phyloP scores from a whole-genome alignment of 306 rosid species.

The Sindora glabra region DNA sequence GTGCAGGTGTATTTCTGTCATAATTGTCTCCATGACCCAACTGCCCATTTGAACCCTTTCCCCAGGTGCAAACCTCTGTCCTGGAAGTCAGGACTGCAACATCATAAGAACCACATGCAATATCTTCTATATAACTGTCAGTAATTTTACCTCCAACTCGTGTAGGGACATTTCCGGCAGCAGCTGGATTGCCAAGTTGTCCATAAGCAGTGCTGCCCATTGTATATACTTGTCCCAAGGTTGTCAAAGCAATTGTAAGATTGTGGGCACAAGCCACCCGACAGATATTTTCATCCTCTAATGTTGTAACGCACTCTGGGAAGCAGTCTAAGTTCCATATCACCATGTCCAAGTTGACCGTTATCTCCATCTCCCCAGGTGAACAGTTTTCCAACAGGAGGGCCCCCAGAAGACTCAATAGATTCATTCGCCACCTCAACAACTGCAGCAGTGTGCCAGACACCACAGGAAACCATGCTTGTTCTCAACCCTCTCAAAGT shows the following conservation, averaged over 20 bases:
- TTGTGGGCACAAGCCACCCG: slow-evolving; percentile 81
- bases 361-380: slow-evolving; percentile 99
- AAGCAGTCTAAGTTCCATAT: slow-evolving; percentile 52
- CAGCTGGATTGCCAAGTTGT: slow-evolving; percentile 72
- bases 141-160: slow-evolving; percentile 59
- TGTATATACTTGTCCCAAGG: slow-evolving; percentile 71
- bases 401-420: slow-evolving; percentile 36
- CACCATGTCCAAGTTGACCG: slow-evolving; percentile 75
- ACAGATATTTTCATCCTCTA: slow-evolving; percentile 53
- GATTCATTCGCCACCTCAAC: slow-evolving; percentile 50
- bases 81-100: slow-evolving; percentile 85
- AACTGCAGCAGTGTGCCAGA: slow-evolving; percentile 97
- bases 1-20: slow-evolving; percentile 70
- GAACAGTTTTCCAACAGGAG: slow-evolving; percentile 60
- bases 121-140: slow-evolving; percentile 58
- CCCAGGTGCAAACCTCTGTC: slow-evolving; percentile 94
- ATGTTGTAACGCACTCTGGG: slow-evolving; percentile 66
- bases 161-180: slow-evolving; percentile 65
- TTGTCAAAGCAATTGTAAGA: slow-evolving; percentile 79
- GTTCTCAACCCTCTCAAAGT: slow-evolving; percentile 66
- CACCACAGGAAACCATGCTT: slow-evolving; percentile 81
- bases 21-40: slow-evolving; percentile 84
- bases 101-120: slow-evolving; percentile 89
- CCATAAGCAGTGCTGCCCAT: slow-evolving; percentile 84
- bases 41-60: slow-evolving; percentile 94